Base-by-base conservation (phyloP, 129 eudicot genomes). In the Escallonia herrerae region DNA sequence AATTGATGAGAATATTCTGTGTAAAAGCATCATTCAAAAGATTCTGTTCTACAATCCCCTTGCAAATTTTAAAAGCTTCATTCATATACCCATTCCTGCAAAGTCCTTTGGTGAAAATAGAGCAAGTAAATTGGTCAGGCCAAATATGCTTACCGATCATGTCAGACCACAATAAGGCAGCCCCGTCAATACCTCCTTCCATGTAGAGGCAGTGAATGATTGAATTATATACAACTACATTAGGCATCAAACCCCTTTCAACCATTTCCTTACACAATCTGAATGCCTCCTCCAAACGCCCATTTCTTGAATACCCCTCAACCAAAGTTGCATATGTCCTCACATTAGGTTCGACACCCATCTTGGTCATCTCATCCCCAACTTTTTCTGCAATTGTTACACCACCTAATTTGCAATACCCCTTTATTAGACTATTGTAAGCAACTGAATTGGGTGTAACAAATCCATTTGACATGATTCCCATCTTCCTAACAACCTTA, bases 291-390 rank as follows among this genome's bases (percentile, higher is more conserved):
- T 75, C 74, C 50, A 74, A 22, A 40, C 71, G 40, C 66, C 80
- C 86, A 48, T 72, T 77, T 44, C 84, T 82, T 13, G 82, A 65
- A 75, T 79, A 79, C 55, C 95, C 89, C 43, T 86, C 84, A 38
- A 80, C 63, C 73, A 86, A 62, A 60, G 89, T 86, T 37, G 87
- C 95, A 62, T 77, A 86, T 1, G 82, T 86, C 62, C 84, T 77
- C 60, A 80, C 58, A 75, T 83, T 80, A 33, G 82, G 84, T 67
- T 75, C 63, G 55, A 82, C 39, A 48, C 80, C 85, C 68, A 43
- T 66, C 65, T 80, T 40, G 43, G 58, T 51, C 95, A 86, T 86
- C 64, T 80, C 79, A 70, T 55, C 68, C n/a, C 69, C 41, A 65
- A 86, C 63, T 45, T 72, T 71, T 72, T 80, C 82, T 6, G 80